These are phyloP conservation scores for Ilyonectria destructans DNA, from an alignment of 2,329 filamentous ascomycete genomes.

Conservation along the genomic window DNA sequence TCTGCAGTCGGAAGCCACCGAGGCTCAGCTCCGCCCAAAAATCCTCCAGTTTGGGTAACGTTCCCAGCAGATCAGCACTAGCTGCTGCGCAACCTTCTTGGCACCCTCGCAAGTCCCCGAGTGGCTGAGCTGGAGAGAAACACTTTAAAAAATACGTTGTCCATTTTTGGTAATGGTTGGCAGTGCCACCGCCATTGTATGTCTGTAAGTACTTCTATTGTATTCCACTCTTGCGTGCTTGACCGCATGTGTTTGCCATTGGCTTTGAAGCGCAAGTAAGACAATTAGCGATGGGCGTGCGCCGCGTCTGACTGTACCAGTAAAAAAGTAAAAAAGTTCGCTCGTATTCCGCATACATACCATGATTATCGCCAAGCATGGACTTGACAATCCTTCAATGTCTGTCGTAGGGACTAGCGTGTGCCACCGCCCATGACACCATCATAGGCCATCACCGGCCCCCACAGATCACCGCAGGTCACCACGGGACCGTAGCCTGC, in stretches of 20 bases:
- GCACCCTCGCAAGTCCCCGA: neutral
- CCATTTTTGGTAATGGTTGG: neutral
- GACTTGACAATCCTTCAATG: neutral
- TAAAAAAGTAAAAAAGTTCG: neutral
- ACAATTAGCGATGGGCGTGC: neutral
- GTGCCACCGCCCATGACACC: neutral
- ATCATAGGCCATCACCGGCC: neutral
- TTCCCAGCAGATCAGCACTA: conserved; percentile 4
- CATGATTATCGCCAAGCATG: neutral
- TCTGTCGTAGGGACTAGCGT: neutral
- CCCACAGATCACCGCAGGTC: neutral
- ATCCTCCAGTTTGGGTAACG: neutral
- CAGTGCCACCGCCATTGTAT: conserved; percentile 4
- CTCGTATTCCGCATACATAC: neutral
- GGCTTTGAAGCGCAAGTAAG: neutral
- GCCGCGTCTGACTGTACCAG: conserved; percentile 8
- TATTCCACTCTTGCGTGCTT: neutral
- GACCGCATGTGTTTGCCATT: neutral
- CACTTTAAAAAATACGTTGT: neutral
- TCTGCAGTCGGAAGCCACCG: neutral
- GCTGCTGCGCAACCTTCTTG: conserved; percentile 1
- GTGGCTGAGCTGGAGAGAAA: conserved; percentile 2
- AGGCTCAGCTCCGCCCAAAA: neutral
- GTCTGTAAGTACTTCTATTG: too few relatives aligned
- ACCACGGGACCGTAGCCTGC: neutral